Base-by-base conservation (phyloP, 2,329 filamentous ascomycete genomes). In the Hortaea werneckii region DNA sequence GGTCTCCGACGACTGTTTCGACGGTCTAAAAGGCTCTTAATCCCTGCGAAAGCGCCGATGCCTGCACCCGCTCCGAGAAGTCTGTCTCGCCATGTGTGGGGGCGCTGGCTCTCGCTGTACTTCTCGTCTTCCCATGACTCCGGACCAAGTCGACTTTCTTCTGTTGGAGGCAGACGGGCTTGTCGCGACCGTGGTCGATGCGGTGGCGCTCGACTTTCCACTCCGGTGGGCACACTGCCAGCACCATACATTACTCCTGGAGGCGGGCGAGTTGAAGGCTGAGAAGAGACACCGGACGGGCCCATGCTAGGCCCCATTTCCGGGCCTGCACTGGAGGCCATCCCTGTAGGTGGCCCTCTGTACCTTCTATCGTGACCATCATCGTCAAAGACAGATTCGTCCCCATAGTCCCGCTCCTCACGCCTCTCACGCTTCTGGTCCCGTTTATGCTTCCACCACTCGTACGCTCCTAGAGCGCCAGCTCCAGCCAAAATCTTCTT, bases 381-480 rank as follows among this genome's bases (percentile, higher is more conserved):
- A 20, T 20, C 20, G 27, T 51, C 43, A 34, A 51, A 39, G 34
- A 48, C 49, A 9, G 30, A 32, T 41, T 37, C 48, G 49, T 35
- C 32, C 20, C 20, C 20, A 20, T 20, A 20, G 32, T 35, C 32
- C 32, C n/a, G 9, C 9, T 35, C 32, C 9, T 69, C 48, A 66
- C 61, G 35, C 67, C 70, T 49, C 61, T 58, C 51, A 56, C 42
- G 38, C 44, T 44, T 53, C 37, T 41, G 13, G 11, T 13, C 41
- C 9, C 45, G 39, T 20, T 42, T 37, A 12, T 65, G 62, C 46
- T 82, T 60, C 11, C 74, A 74, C 49, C 76, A 76, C 43, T 82
- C 57, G 26, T 77, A 79, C 30, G 74, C 76, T 6, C 77, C 78
- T 20, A 76, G 69, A 42, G 74, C 74, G 20, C 78, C 75, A 5